These are phyloP conservation scores for Talaromyces thailandensis DNA, from an alignment of 495 filamentous ascomycete species.

Conservation along the genomic window DNA sequence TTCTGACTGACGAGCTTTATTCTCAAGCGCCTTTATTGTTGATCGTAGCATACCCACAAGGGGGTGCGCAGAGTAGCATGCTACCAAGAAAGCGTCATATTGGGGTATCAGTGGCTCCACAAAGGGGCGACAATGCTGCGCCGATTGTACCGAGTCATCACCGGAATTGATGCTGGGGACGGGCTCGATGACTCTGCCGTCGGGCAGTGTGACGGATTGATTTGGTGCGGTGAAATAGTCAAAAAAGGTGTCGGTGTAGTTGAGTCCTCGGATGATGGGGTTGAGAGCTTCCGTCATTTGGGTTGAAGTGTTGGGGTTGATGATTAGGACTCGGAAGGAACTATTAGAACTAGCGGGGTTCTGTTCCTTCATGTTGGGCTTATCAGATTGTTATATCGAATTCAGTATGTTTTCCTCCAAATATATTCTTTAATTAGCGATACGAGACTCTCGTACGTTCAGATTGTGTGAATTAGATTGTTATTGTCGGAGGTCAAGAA, in stretches of 20 bases:
- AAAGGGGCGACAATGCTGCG: conserved; percentile 45
- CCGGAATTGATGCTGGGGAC: conserved; percentile 40
- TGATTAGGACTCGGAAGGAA: conserved; percentile 53
- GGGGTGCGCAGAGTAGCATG: conserved; percentile 85
- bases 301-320: conserved; percentile 84
- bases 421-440: neutral
- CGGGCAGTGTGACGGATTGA: conserved; percentile 16
- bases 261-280: conserved; percentile 47
- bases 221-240: conserved; percentile 48
- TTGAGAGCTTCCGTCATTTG: conserved; percentile 73
- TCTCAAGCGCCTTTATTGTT: conserved; percentile 19
- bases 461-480: neutral
- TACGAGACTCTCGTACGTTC: neutral
- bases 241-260: conserved; percentile 38
- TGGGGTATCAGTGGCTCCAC: conserved; percentile 39
- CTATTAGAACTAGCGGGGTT: neutral
- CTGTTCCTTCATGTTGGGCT: neutral
- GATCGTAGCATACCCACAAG: conserved; percentile 55
- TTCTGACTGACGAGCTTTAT: conserved; percentile 6
- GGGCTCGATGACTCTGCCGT: conserved; percentile 20
- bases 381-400: neutral
- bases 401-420: neutral
- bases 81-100: conserved; percentile 73
- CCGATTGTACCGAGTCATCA: conserved; percentile 43
- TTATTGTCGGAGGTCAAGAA: neutral